Conservation (phyloP, 257 asterid genomes). For the Przewalskia tangutica region DNA sequence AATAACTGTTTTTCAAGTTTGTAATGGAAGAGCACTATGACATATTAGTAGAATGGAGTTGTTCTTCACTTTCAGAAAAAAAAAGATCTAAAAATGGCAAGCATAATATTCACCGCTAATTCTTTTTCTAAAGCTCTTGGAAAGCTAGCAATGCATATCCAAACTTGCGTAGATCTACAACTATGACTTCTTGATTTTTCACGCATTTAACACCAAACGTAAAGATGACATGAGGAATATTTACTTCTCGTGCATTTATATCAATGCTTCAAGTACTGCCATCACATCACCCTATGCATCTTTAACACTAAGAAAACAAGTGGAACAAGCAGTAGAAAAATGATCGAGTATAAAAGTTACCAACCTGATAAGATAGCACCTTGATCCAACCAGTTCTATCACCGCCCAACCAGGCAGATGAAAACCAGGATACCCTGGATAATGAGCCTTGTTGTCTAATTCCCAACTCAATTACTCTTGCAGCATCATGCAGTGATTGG, state of each 20-base stretch:
- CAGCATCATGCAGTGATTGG: constrained; percentile 90
- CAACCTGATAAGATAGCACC: constrained; percentile 88
- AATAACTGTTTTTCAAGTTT: neutral
- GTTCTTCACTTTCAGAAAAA: neutral
- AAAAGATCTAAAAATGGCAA: neutral
- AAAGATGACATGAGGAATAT: neutral
- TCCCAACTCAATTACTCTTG: constrained; percentile 82
- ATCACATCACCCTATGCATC: neutral
- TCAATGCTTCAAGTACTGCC: neutral
- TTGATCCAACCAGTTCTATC: constrained; percentile 82
- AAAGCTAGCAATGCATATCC: neutral
- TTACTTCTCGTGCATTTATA: neutral
- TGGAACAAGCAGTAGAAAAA: neutral
- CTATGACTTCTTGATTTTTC: neutral
- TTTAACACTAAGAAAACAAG: neutral
- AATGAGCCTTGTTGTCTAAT: constrained; percentile 52
- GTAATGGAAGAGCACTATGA: neutral
- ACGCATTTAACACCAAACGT: neutral
- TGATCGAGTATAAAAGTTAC: neutral
- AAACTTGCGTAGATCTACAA: neutral
- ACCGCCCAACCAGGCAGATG: constrained; percentile 84
- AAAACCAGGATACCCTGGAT: constrained; percentile 78
- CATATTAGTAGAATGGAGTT: neutral
- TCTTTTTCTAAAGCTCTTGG: neutral
- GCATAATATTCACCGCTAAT: neutral